Evolutionary conservation across 169 alveolate genomes (phyloP), one percentile per base, ranked within the genome.

Genomic region (Plasmodium relictum): DNA sequence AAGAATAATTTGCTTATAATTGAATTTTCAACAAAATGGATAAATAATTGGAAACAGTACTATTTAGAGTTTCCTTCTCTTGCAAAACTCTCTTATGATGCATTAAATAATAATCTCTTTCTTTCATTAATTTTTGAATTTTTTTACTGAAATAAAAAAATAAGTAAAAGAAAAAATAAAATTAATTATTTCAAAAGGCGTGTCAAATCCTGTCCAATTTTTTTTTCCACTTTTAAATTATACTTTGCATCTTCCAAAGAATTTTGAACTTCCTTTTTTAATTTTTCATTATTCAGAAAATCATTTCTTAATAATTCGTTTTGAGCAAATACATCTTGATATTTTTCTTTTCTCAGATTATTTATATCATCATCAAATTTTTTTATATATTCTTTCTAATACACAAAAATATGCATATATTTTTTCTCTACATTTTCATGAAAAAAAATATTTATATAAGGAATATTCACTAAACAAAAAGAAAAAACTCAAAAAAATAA

Each of bases 241-340:
- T 80, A 80, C 90, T 80, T 80, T 80, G 90, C 90, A 44, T 61
- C 90, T 54, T 80, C 83, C 52, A 80, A 48, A 80, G 90, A 80
- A 45, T 44, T 59, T 80, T 80, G 90, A 80, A 66, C 48, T 37
- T 56, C 90, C 56, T 80, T 65, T 68, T 83, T 66, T 37, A 80
- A 52, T 80, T 80, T 69, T 80, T 80, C 85, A 69, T 68, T 69
- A 71, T 80, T 80, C 83, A 68, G 20, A 66, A 80, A 80, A 45
- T 80, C 90, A 54, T 68, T 80, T 68, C 90, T 66, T 61, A 80
- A 66, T 26, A 80, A 83, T 59, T 80, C 90, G 22, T 80, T 80
- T 59, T 80, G 90, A 20, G 90, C 66, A 80, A 80, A 69, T 80
- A 80, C 52, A 45, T 80, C 69, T 68, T 65, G 85, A 61, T 69